Evolutionary conservation across 2,329 filamentous ascomycete genomes (phyloP).

Genomic region (Aspergillus caelatus): DNA sequence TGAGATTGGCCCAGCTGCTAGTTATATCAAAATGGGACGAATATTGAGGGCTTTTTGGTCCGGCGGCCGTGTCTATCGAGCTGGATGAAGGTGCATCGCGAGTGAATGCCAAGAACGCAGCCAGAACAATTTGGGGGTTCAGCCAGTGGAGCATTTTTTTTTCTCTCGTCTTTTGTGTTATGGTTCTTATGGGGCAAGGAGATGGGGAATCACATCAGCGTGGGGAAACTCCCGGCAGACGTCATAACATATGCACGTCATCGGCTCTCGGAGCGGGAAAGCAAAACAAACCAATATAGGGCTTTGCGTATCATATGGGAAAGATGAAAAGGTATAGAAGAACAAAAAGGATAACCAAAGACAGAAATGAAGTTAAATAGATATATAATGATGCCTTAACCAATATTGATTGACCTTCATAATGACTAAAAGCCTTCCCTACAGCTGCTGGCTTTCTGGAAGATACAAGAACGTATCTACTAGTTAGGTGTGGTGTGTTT

Average conservation of each 20-base stretch:
- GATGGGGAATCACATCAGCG: neutral
- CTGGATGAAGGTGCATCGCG: neutral
- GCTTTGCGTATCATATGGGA: no score
- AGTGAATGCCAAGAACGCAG: constrained; percentile 1
- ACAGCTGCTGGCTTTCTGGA: no score
- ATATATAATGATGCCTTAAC: no score
- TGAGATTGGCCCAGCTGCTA: constrained; percentile 34
- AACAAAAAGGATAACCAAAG: no score
- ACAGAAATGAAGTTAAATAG: no score
- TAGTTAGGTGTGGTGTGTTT: accelerated
- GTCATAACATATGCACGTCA: neutral
- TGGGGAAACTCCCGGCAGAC: neutral
- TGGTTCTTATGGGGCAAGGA: neutral
- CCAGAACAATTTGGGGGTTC: neutral
- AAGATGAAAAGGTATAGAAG: no score
- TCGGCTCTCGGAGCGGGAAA: no score
- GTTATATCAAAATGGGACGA: constrained; percentile 36
- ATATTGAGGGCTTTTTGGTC: constrained; percentile 28
- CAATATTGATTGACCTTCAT: no score
- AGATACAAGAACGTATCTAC: no score
- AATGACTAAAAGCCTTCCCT: no score
- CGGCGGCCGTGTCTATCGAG: constrained; percentile 8
- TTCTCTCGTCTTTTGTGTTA: neutral
- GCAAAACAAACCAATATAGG: no score
- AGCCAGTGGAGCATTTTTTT: neutral